phyloP scores from a whole-genome alignment of 2,329 filamentous ascomycete genomes.

The Cladosporium sphaerospermum region DNA sequence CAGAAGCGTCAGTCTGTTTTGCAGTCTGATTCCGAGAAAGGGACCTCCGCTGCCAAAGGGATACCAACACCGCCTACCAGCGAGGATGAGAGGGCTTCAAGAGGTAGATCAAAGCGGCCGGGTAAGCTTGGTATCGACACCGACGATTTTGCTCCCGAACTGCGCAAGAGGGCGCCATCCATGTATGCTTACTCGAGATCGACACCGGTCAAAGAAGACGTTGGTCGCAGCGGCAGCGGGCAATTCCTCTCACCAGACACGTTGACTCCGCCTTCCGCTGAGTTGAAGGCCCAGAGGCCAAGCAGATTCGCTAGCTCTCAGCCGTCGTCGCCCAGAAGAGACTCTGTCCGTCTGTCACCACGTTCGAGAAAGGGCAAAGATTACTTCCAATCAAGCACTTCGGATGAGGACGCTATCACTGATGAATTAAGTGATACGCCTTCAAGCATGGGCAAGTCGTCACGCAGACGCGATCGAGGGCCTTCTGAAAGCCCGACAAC shows the following conservation, averaged over 20 bases:
- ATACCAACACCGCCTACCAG: conserved; percentile 31
- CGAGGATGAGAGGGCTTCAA: conserved; percentile 31
- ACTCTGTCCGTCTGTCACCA: conserved; percentile 21
- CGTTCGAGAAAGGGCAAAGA: conserved; percentile 18
- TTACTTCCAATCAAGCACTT: conserved; percentile 18
- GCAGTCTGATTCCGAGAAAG: conserved; percentile 30
- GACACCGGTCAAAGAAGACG: conserved; percentile 26
- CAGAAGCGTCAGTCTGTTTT: conserved; percentile 60
- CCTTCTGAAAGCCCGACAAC: conserved; percentile 10
- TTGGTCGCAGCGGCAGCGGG: conserved; percentile 35
- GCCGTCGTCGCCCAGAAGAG: conserved; percentile 21
- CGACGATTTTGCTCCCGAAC: conserved; percentile 32
- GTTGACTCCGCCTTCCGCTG: conserved; percentile 34
- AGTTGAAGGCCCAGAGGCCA: conserved; percentile 1
- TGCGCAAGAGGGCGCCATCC: conserved; percentile 37
- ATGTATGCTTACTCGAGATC: conserved; percentile 41
- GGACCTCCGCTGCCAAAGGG: conserved; percentile 12
- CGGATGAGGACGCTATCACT: conserved; percentile 22
- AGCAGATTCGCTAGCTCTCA: conserved; percentile 12
- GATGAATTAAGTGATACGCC: conserved; percentile 14
- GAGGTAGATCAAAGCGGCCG: conserved; percentile 20
- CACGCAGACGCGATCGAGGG: conserved; percentile 12
- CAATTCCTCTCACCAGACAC: conserved; percentile 45
- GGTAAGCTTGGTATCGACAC: conserved; percentile 30
- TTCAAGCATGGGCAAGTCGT: background rate